These are phyloP conservation scores for Rickenella mellea DNA, from an alignment of 768 basidiomycete species.

Conservation along the genomic window DNA sequence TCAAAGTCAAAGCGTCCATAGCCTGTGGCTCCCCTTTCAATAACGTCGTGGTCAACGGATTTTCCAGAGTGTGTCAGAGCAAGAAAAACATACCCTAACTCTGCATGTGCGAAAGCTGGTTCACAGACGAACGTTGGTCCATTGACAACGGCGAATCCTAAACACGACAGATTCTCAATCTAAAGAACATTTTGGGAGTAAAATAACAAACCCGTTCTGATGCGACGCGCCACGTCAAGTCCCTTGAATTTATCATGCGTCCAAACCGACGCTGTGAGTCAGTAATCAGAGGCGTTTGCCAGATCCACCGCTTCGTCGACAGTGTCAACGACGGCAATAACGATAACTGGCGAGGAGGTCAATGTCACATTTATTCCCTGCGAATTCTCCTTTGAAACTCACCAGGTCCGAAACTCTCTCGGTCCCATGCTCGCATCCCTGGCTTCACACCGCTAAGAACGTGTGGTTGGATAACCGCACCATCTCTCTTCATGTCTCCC, in stretches of 20 bases:
- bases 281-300: constrained; percentile 46
- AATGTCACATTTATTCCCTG: too few relatives aligned
- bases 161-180: background rate
- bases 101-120: constrained; percentile 24
- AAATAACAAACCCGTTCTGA: constrained; percentile 32
- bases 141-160: constrained; percentile 48
- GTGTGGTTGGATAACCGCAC: constrained; percentile 42
- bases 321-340: constrained; percentile 34
- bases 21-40: constrained; percentile 24
- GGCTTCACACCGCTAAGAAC: constrained; percentile 36
- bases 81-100: constrained; percentile 43
- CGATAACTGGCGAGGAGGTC: constrained; percentile 32
- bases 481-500: constrained; percentile 31
- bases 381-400: background rate
- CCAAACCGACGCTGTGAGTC: constrained; percentile 44
- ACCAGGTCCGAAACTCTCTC: constrained; percentile 59
- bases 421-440: constrained; percentile 43
- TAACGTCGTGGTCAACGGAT: too few relatives aligned
- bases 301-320: constrained; percentile 45
- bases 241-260: constrained; percentile 34
- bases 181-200: background rate
- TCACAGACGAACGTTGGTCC: constrained; percentile 42
- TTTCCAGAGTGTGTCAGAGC: too few relatives aligned
- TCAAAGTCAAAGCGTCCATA: constrained; percentile 46
- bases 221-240: constrained; percentile 33